phyloP scores from a whole-genome alignment of 257 asterid species.

The Mentha longifolia region DNA sequence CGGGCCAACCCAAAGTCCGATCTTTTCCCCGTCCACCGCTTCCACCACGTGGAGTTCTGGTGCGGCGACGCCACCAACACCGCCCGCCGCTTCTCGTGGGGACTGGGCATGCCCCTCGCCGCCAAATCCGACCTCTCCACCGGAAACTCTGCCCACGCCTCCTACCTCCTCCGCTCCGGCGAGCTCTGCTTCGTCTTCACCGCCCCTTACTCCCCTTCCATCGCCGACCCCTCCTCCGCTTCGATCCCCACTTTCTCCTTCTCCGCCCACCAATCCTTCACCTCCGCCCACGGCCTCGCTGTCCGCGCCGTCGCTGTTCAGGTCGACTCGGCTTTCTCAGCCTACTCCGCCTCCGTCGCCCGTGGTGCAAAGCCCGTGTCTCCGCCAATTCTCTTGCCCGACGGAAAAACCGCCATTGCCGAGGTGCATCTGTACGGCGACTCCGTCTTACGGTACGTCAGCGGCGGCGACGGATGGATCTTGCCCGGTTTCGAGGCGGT shows the following conservation, averaged over 20 bases:
- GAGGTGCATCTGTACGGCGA: slow-evolving; percentile 85
- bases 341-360: slow-evolving; percentile 59
- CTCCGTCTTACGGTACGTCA: slow-evolving; percentile 68
- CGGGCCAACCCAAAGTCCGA: slow-evolving; percentile 74
- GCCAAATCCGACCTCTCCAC: slow-evolving; percentile 93
- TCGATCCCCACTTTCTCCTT: slow-evolving; percentile 62
- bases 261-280: slow-evolving; percentile 52
- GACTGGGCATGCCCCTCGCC: slow-evolving; percentile 76
- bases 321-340: slow-evolving; percentile 62
- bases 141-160: slow-evolving; percentile 85
- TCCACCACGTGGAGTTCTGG: slow-evolving; percentile 93
- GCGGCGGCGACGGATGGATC: slow-evolving; percentile 38
- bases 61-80: slow-evolving; percentile 88
- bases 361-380: slow-evolving; percentile 70
- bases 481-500: slow-evolving; percentile 72
- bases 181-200: slow-evolving; percentile 72
- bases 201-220: slow-evolving; percentile 74
- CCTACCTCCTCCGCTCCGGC: slow-evolving; percentile 83
- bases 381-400: slow-evolving; percentile 50
- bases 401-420: slow-evolving; percentile 49
- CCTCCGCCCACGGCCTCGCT: slow-evolving; percentile 73
- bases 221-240: slow-evolving; percentile 58
- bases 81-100: slow-evolving; percentile 83
- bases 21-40: slow-evolving; percentile 58
- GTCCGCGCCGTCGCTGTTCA: slow-evolving; percentile 76